Evolutionary conservation across 257 asterid species (phyloP), one percentile per base, ranked within the genome.

Genomic region (Striga asiatica): DNA sequence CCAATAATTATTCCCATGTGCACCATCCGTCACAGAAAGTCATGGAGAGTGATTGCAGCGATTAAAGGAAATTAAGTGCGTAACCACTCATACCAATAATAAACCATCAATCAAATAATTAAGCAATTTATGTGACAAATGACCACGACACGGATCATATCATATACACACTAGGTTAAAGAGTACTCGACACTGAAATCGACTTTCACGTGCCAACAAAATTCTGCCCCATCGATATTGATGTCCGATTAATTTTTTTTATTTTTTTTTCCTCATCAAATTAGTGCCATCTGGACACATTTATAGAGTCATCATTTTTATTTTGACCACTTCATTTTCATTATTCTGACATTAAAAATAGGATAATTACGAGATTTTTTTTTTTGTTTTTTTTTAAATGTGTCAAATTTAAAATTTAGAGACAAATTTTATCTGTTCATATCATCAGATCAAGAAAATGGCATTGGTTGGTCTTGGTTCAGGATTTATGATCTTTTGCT

Each of bases 121-220:
- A 29, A 29, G 0, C 8, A 10, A 29, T 29, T 29, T 29, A 29
- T 29, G 35, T 5, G 6, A 1, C 35, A 29, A 29, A 3, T 50
- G 34, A 19, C 59, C 52, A 27, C 28, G 3, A 45, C 38, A 61
- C 38, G n/a, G n/a, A n/a, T n/a, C n/a, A 25, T 11, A 14, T 14
- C 31, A 50, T 29, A 10, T 29, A 5, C 35, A 29, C 2, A 29
- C 1, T n/a, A n/a, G n/a, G n/a, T n/a, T n/a, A n/a, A n/a, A n/a
- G n/a, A n/a, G n/a, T n/a, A n/a, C n/a, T n/a, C 8, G 62, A 41
- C 49, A 58, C 37, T 55, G 62, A 66, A 1, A 62, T 35, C 31
- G 62, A 67, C 65, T 10, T 3, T 16, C 77, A 72, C 65, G 62
- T 63, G 47, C 50, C 28, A 13, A 47, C 41, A 56, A 13, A 31